Conservation (phyloP, 345 rosid genomes). For the Citrus cavaleriei region DNA sequence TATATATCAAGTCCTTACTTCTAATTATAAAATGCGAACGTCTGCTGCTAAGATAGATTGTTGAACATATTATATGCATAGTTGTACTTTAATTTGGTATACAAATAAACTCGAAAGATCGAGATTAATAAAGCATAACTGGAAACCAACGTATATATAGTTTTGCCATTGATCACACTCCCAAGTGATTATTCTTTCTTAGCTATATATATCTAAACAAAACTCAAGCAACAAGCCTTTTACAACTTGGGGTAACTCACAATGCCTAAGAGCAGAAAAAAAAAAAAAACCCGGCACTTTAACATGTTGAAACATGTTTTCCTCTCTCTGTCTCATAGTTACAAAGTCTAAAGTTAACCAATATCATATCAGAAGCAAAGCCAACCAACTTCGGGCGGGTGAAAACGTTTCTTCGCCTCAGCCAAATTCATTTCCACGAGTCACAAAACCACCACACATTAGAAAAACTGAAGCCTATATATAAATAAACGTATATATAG, state of each 20-base stretch:
- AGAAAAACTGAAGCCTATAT: not conserved
- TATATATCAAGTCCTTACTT: no score
- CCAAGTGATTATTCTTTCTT: not conserved
- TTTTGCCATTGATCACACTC: not conserved
- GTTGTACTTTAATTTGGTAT: no score
- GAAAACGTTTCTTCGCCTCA: slow-evolving; percentile 23
- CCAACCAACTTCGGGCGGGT: slow-evolving; percentile 18
- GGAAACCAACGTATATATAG: not conserved
- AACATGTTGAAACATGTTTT: no score
- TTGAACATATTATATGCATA: no score
- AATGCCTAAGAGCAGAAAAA: not conserved
- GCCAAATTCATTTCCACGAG: not conserved
- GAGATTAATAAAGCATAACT: not conserved
- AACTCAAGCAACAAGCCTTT: not conserved
- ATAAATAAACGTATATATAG: no score
- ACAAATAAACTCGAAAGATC: not conserved
- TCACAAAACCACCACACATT: not conserved
- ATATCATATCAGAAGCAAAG: not conserved
- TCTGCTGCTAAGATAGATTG: no score
- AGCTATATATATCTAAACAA: not conserved
- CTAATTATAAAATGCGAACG: no score
- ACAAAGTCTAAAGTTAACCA: not conserved
- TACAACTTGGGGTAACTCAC: not conserved
- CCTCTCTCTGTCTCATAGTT: not conserved
- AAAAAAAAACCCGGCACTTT: no score